These are phyloP conservation scores for Lichtheimia hyalospora DNA, from an alignment of 371 early-diverging fungal genomes.

Conservation along the genomic window DNA sequence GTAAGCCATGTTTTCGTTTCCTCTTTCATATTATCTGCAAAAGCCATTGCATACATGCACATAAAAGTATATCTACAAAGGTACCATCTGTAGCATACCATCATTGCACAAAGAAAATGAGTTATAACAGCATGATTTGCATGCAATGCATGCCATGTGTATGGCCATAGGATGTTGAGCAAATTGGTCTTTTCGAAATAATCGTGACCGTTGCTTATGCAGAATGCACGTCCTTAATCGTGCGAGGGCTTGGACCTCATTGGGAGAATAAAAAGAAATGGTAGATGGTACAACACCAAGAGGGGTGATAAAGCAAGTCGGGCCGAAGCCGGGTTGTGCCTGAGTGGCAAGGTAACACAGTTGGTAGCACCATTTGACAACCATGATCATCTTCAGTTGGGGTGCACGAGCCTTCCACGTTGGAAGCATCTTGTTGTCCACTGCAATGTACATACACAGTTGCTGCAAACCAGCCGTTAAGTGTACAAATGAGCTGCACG, in stretches of 20 bases:
- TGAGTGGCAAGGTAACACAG: background rate
- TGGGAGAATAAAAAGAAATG: background rate
- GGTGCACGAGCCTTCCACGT: slow-evolving; percentile 2
- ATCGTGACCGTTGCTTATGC: too few species aligned
- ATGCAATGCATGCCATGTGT: background rate
- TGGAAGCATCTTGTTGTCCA: background rate
- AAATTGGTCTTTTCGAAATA: background rate
- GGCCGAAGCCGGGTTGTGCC: background rate
- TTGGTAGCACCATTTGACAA: background rate
- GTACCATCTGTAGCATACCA: too few species aligned
- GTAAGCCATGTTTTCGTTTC: too few species aligned
- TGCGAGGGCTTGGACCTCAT: too few species aligned
- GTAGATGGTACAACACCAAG: background rate
- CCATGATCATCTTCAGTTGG: background rate
- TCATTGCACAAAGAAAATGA: too few species aligned
- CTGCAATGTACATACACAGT: background rate
- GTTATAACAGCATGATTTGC: background rate
- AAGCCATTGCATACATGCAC: too few species aligned
- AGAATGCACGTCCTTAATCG: too few species aligned
- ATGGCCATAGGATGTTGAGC: background rate
- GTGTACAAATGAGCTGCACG: too few species aligned
- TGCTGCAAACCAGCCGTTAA: too few species aligned
- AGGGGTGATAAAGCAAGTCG: background rate
- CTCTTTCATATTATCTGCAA: too few species aligned
- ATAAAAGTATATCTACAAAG: too few species aligned